These are phyloP conservation scores for Chaetothyriales sp. DNA, from an alignment of 2,329 filamentous ascomycete species.

Conservation along the genomic window DNA sequence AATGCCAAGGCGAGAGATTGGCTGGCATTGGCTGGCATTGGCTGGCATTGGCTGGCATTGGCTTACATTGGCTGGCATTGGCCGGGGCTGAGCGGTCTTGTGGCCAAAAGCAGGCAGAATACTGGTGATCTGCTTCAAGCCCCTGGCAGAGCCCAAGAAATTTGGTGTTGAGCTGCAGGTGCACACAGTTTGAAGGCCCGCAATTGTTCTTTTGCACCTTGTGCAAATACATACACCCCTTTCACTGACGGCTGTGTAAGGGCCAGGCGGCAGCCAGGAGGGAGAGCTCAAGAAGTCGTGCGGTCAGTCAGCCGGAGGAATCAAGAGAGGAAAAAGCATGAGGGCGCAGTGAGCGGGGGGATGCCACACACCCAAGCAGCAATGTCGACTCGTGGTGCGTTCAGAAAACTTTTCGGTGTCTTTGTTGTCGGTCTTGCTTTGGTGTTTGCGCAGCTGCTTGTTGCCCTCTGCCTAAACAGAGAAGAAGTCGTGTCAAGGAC, in stretches of 20 bases:
- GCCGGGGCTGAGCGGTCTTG: too few species aligned
- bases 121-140: too few species aligned
- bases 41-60: not conserved
- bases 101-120: too few species aligned
- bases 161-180: too few species aligned
- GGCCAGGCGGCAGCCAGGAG: too few species aligned
- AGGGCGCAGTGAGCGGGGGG: not conserved
- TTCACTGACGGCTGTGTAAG: too few species aligned
- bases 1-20: not conserved
- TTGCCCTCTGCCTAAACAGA: not conserved
- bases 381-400: not conserved
- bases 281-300: too few species aligned
- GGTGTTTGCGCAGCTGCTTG: not conserved
- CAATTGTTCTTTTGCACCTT: too few species aligned
- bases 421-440: not conserved
- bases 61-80: not conserved
- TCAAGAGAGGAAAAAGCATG: not conserved
- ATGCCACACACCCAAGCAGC: not conserved
- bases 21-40: not conserved
- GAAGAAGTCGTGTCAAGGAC: not conserved
- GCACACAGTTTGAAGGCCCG: too few species aligned
- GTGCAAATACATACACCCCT: too few species aligned
- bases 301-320: too few species aligned
- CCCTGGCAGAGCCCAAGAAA: too few species aligned
- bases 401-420: not conserved